Percentiles rank a stretch among this genome's conserved stretches.
phyloP scores from a whole-genome alignment of 305 asterid species.

The Solanum hybrid region DNA sequence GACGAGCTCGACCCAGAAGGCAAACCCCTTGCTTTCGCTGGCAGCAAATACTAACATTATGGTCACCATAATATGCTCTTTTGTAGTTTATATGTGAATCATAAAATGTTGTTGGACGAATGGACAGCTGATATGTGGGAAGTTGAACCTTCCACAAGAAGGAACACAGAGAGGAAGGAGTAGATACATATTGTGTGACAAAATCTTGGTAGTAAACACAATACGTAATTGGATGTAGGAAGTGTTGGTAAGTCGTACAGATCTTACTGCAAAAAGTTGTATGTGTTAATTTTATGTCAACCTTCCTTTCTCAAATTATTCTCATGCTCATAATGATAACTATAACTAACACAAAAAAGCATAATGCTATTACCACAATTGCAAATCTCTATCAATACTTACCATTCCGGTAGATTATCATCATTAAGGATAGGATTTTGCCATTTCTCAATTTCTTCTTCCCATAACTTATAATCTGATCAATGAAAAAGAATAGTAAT shows the following conservation, averaged over 20 bases:
- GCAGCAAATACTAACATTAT: neutral
- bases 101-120: neutral
- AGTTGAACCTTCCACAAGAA: neutral
- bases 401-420: constrained; percentile 91
- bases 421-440: constrained; percentile 87
- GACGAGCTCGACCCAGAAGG: no score
- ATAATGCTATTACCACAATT: neutral
- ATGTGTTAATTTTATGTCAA: neutral
- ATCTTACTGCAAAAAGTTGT: neutral
- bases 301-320: neutral
- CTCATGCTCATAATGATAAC: neutral
- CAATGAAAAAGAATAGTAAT: neutral
- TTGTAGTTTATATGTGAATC: neutral
- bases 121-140: neutral
- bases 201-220: neutral
- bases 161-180: neutral
- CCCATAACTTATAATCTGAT: constrained; percentile 89
- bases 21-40: no score
- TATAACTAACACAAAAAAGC: neutral
- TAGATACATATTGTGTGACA: neutral
- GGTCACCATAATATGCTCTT: neutral
- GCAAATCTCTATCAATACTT: constrained; percentile 13
- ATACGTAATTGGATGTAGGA: neutral
- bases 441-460: constrained; percentile 99
- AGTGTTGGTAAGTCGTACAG: neutral